These are phyloP conservation scores for Lophiotrema nucula DNA, from an alignment of 495 filamentous ascomycete genomes.

Conservation along the genomic window DNA sequence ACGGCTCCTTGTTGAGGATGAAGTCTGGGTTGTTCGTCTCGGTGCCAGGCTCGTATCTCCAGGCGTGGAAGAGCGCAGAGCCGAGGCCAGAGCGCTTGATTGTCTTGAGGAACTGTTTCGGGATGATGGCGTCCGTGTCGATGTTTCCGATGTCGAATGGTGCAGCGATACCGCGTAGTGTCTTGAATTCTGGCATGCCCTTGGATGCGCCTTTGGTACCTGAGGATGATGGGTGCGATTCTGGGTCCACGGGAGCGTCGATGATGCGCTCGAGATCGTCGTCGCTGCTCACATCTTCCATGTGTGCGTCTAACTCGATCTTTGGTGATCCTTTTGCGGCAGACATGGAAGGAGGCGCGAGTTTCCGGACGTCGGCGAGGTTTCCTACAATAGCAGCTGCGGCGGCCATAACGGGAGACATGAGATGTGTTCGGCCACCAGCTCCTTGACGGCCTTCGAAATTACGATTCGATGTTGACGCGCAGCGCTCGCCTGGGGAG, in stretches of 20 bases:
- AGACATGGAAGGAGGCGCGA: constrained; percentile 53
- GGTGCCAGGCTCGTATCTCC: constrained; percentile 67
- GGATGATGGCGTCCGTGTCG: constrained; percentile 98
- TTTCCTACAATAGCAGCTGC: constrained; percentile 86
- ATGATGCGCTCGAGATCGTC: constrained; percentile 73
- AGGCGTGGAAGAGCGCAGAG: constrained; percentile 78
- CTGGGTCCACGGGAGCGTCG: constrained; percentile 72
- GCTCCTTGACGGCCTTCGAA: constrained; percentile 97
- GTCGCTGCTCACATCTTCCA: constrained; percentile 73
- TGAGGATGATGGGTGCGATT: constrained; percentile 55
- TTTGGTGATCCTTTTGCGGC: constrained; percentile 52
- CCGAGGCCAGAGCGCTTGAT: constrained; percentile 97
- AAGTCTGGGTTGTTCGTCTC: constrained; percentile 76
- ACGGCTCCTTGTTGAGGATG: constrained; percentile 86
- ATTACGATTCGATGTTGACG: constrained; percentile 94
- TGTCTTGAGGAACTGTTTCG: constrained; percentile 98
- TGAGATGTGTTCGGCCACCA: constrained; percentile 87
- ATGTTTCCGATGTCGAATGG: constrained; percentile 85
- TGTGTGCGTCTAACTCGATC: constrained; percentile 57
- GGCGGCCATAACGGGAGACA: constrained; percentile 96
- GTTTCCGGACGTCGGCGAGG: constrained; percentile 84
- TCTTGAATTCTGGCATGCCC: constrained; percentile 78
- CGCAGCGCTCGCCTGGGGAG: constrained; percentile 89
- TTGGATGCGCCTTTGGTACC: constrained; percentile 48
- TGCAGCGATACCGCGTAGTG: constrained; percentile 82